Base-by-base conservation (phyloP, 116 monocot species). In the Trichopus zeylanicus region DNA sequence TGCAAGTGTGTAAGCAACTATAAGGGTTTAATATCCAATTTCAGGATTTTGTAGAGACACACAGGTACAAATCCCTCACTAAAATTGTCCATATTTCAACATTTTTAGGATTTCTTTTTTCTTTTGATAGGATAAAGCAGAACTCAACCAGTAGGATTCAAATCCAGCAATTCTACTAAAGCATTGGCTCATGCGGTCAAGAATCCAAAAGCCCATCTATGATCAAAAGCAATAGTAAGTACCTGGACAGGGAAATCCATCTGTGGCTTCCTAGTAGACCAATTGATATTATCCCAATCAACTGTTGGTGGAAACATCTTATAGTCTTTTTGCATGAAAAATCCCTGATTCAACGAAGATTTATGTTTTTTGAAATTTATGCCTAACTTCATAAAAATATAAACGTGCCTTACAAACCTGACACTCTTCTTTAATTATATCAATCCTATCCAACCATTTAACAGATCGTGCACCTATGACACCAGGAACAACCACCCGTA, bases 171-270 rank as follows among this genome's bases (percentile, higher is more conserved):
- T 42, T 15, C 42, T 16, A 42, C 4, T 3, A 42, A 42, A 42
- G 3, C 0, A 42, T 42, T 42, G 42, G n/a, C n/a, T n/a, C n/a
- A n/a, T 12, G 42, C n/a, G 12, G 13, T 42, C 3, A 15, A 42
- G 12, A 42, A 13, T 16, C 13, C 13, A n/a, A 42, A 42, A 4
- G n/a, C 13, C 13, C 3, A 42, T 42, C 13, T 42, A 37, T 8
- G 8, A 37, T 37, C 15, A 37, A 37, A 37, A 15, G 37, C 37
- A 37, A 37, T n/a, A 42, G 7, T 42, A 42, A 42, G 18, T n/a
- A 95, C 95, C 95, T 95, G 95, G 7, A 95, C 87, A 53, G 95
- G 95, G 30, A 90, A 95, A 66, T 95, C 95, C 95, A 95, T 95
- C 31, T 95, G 95, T 0, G 95, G 74, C 61, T 53, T 78, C 61